Percentiles rank a stretch among this genome's conserved stretches.
These are phyloP conservation scores for Acanthamoeba divionensis DNA, from an alignment of 208 protist genomes.

Conservation along the genomic window DNA sequence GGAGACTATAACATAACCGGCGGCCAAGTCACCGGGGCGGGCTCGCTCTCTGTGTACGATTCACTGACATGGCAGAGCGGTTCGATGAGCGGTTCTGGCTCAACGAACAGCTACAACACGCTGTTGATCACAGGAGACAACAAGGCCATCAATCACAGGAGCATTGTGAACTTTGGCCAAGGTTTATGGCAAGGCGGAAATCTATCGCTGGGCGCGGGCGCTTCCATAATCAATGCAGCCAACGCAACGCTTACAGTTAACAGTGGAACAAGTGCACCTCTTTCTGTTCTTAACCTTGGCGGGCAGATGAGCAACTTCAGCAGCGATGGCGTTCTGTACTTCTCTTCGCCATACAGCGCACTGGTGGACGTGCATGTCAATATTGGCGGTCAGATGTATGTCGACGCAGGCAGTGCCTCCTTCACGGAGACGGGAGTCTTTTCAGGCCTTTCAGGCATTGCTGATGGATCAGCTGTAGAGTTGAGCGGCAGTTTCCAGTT, in stretches of 20 bases:
- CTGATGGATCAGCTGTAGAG: not conserved
- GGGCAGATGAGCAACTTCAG: not conserved
- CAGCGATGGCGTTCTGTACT: not conserved
- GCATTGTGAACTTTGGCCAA: not conserved
- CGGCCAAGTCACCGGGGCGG: constrained; percentile 3
- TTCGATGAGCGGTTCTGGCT: constrained; percentile 13
- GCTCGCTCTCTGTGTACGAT: not conserved
- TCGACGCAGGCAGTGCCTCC: not conserved
- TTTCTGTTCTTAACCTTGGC: not conserved
- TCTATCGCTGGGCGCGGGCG: not conserved
- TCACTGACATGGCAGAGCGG: constrained; percentile 1
- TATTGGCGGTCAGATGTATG: not conserved
- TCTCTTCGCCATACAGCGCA: not conserved
- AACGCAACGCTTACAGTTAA: constrained; percentile 9
- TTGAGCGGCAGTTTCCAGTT: not conserved
- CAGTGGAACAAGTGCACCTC: not conserved
- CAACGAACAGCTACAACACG: not conserved
- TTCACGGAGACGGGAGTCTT: constrained; percentile 42
- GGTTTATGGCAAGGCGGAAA: not conserved
- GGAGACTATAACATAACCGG: constrained; percentile 14
- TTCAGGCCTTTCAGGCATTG: not conserved
- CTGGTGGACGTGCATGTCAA: not conserved
- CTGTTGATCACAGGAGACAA: not conserved
- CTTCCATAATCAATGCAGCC: not conserved
- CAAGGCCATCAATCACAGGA: constrained; percentile 39